A percentile compares a stretch with the other conserved stretches of the same genome.
Evolutionary conservation across 2,329 filamentous ascomycete genomes (phyloP).

Genomic region (Colletotrichum sp.): DNA sequence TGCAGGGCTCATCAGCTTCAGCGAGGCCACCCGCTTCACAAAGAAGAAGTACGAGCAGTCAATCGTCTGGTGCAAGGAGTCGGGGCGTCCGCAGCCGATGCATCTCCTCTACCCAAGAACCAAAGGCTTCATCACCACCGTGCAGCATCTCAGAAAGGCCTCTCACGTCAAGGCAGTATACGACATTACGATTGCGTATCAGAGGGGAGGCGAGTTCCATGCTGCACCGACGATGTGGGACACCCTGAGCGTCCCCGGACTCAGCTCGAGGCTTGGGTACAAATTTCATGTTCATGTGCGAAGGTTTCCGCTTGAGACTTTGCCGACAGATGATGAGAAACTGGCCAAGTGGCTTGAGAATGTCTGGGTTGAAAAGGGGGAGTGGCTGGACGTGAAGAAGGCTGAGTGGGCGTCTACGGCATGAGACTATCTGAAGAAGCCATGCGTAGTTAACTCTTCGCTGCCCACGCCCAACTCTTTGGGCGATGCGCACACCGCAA

Average conservation of each 20-base stretch:
- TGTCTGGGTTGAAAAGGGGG: constrained; percentile 58
- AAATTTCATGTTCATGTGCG: constrained; percentile 56
- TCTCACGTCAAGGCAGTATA: constrained; percentile 60
- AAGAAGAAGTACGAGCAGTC: constrained; percentile 56
- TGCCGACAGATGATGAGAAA: constrained; percentile 52
- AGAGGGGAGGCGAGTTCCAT: constrained; percentile 46
- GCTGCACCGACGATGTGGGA: constrained; percentile 58
- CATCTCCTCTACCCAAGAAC: constrained; percentile 66
- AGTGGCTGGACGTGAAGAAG: constrained; percentile 51
- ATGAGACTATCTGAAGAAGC: neutral
- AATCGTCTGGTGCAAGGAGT: constrained; percentile 55
- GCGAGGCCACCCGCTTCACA: constrained; percentile 67
- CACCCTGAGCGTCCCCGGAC: constrained; percentile 45
- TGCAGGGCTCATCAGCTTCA: constrained; percentile 68
- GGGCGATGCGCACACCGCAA: neutral
- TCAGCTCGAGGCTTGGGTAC: constrained; percentile 46
- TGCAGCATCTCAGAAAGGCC: constrained; percentile 57
- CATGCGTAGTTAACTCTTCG: neutral
- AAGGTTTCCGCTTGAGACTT: constrained; percentile 51
- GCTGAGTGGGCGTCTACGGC: constrained; percentile 39
- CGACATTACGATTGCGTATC: constrained; percentile 61
- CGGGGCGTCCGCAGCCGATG: constrained; percentile 54
- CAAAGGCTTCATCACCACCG: constrained; percentile 65
- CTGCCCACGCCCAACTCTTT: neutral
- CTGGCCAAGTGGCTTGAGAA: constrained; percentile 58